A percentile compares a stretch with the other conserved stretches of the same genome.
phyloP scores from a whole-genome alignment of 805 yeast species.

The Schwanniomyces sp. region DNA sequence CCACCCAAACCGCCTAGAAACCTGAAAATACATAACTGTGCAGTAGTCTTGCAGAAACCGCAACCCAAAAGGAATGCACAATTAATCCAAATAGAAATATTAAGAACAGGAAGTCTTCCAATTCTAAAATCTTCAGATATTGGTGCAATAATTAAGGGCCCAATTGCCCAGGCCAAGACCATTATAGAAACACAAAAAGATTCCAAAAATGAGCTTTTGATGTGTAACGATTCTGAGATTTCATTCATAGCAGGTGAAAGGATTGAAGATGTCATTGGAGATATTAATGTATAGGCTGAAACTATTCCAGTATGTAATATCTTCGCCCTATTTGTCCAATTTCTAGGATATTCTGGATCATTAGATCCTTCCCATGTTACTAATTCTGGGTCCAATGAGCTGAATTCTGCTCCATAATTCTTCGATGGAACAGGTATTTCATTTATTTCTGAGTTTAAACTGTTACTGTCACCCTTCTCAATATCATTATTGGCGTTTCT shows the following conservation, averaged over 20 bases:
- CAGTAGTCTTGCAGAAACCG: constrained; percentile 56
- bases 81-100: constrained; percentile 49
- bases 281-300: constrained; percentile 53
- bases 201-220: constrained; percentile 41
- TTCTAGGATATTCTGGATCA: constrained; percentile 64
- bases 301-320: constrained; percentile 46
- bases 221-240: constrained; percentile 46
- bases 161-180: constrained; percentile 69
- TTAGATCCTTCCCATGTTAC: constrained; percentile 66
- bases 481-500: neutral
- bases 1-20: constrained; percentile 69
- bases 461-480: constrained; percentile 8
- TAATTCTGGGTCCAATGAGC: constrained; percentile 59
- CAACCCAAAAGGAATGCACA: constrained; percentile 57
- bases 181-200: constrained; percentile 61
- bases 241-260: constrained; percentile 58
- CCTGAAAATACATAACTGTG: constrained; percentile 60
- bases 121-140: constrained; percentile 56
- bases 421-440: constrained; percentile 34
- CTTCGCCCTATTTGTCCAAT: constrained; percentile 51
- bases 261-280: constrained; percentile 65
- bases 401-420: constrained; percentile 54
- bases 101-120: constrained; percentile 60
- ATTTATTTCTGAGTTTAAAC: constrained; percentile 20
- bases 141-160: constrained; percentile 68